These are phyloP conservation scores for Starmerella floricola DNA, from an alignment of 805 yeast species.

Conservation along the genomic window DNA sequence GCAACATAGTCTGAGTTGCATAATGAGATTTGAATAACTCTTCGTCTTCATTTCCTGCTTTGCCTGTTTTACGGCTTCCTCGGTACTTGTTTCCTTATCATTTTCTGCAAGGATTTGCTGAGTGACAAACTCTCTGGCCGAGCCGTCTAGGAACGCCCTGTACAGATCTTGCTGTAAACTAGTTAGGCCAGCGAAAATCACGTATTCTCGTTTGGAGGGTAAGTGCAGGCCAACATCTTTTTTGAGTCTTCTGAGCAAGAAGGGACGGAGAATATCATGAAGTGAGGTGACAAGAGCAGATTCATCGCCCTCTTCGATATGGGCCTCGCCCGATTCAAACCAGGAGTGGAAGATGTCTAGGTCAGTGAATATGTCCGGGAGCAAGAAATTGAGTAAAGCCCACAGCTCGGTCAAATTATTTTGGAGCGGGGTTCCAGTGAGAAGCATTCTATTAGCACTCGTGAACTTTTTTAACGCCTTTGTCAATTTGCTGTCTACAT, in stretches of 20 bases:
- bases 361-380: conserved; percentile 89
- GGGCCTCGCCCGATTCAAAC: conserved; percentile 58
- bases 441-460: conserved; percentile 52
- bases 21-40: conserved; percentile 52
- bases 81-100: conserved; percentile 25
- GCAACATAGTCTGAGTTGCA: conserved; percentile 78
- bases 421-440: conserved; percentile 96
- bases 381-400: conserved; percentile 79
- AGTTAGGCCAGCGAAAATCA: conserved; percentile 60
- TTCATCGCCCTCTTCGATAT: conserved; percentile 47
- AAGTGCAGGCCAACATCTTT: conserved; percentile 52
- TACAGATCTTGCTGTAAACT: conserved; percentile 54
- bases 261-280: conserved; percentile 82
- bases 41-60: conserved; percentile 38
- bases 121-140: conserved; percentile 28
- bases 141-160: conserved; percentile 34
- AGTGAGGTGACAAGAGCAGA: conserved; percentile 57
- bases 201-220: conserved; percentile 85
- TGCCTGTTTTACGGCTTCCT: conserved; percentile 20
- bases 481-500: conserved; percentile 65
- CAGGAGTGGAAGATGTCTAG: conserved; percentile 81
- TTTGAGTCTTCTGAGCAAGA: conserved; percentile 70
- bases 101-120: conserved; percentile 21
- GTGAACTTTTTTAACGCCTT: conserved; percentile 53
- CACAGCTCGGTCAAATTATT: conserved; percentile 82